Percentiles rank a stretch among this genome's conserved stretches.
Evolutionary conservation across 2,329 filamentous ascomycete genomes (phyloP).

Genomic region (Colletotrichum kahawae): DNA sequence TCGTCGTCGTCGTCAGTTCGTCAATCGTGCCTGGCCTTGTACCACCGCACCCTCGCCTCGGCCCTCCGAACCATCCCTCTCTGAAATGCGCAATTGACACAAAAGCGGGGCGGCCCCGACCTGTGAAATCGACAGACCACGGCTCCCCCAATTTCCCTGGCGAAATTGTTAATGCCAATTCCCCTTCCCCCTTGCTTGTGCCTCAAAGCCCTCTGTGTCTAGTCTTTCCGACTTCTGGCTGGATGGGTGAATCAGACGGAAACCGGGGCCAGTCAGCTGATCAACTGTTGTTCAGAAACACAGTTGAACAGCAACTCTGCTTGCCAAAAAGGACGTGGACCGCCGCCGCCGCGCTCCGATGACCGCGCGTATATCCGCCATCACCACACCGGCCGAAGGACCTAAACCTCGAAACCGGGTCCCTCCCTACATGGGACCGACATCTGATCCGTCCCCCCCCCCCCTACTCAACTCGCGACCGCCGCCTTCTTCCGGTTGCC

Average conservation of each 20-base stretch:
- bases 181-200: neutral
- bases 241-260: neutral
- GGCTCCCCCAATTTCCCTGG: constrained; percentile 13
- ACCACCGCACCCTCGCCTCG: neutral
- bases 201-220: neutral
- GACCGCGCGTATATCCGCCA: neutral
- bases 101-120: neutral
- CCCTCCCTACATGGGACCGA: constrained; percentile 4
- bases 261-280: neutral
- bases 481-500: neutral
- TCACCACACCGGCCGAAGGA: neutral
- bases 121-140: neutral
- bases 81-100: neutral
- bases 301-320: neutral
- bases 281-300: neutral
- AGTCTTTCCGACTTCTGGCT: neutral
- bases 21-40: neutral
- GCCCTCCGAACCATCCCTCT: neutral
- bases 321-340: no score
- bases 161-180: constrained; percentile 12
- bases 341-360: neutral
- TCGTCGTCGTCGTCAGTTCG: neutral
- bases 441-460: constrained; percentile 1
- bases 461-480: constrained; percentile 4
- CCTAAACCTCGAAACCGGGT: neutral